Conservation (phyloP, 495 filamentous ascomycete species). For the Lophiostoma macrostomum region DNA sequence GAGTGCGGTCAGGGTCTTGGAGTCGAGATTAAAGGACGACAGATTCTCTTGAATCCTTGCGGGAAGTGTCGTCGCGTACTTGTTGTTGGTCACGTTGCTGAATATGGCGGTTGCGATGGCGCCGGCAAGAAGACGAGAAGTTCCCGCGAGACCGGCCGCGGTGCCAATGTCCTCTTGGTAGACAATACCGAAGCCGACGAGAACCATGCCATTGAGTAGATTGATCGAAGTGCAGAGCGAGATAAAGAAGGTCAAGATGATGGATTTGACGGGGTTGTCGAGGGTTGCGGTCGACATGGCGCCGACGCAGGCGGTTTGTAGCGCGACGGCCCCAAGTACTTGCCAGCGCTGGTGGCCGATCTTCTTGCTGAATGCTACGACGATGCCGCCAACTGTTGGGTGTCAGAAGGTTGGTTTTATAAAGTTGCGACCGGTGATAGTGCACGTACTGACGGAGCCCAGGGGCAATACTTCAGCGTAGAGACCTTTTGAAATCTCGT, state of each 20-base stretch:
- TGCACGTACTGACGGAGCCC: constrained; percentile 23
- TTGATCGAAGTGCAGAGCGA: constrained; percentile 24
- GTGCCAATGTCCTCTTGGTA: constrained; percentile 31
- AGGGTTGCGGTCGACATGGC: constrained; percentile 24
- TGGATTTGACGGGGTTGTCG: constrained; percentile 21
- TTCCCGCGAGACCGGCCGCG: constrained; percentile 25
- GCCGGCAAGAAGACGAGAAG: constrained; percentile 20
- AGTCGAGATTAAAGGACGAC: constrained; percentile 4
- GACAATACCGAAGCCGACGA: constrained; percentile 31
- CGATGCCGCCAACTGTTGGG: constrained; percentile 13
- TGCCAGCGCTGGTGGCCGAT: constrained; percentile 28
- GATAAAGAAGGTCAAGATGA: constrained; percentile 27
- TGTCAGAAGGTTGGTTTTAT: neutral
- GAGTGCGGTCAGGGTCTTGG: constrained; percentile 13
- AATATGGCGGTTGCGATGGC: constrained; percentile 29
- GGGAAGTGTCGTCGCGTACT: constrained; percentile 15
- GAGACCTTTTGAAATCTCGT: constrained; percentile 31
- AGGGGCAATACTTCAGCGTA: constrained; percentile 30
- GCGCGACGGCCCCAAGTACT: constrained; percentile 8
- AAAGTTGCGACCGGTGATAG: too few species aligned
- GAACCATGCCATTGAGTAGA: constrained; percentile 26
- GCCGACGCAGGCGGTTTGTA: constrained; percentile 27
- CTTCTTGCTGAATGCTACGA: constrained; percentile 25
- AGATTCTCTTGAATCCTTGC: constrained; percentile 5
- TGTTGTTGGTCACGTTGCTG: constrained; percentile 28